phyloP scores from a whole-genome alignment of 192 early-diverging fungal genomes.

The Podila clonocystis region DNA sequence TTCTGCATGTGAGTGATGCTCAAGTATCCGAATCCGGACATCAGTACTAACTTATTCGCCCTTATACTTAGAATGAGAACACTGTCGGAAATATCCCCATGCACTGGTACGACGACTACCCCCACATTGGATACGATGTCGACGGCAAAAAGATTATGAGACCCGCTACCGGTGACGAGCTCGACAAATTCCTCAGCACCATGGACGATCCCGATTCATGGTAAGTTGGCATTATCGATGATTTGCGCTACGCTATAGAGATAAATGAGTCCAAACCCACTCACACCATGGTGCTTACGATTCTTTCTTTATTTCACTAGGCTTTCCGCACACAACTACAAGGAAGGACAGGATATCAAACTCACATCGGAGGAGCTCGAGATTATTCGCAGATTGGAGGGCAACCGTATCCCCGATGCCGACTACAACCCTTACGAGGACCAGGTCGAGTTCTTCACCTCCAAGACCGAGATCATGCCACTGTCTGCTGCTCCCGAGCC shows the following conservation, averaged over 20 bases:
- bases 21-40: too few relatives aligned
- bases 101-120: slow-evolving; percentile 97
- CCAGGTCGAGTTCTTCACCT: slow-evolving; percentile 96
- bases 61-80: slow-evolving; percentile 72
- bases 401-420: slow-evolving; percentile 82
- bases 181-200: slow-evolving; percentile 91
- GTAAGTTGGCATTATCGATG: slow-evolving; percentile 40
- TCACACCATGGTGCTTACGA: too few relatives aligned
- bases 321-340: slow-evolving; percentile 83
- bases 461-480: slow-evolving; percentile 83
- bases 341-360: slow-evolving; percentile 84
- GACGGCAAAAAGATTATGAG: slow-evolving; percentile 92
- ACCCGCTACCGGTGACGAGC: slow-evolving; percentile 89
- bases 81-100: slow-evolving; percentile 96
- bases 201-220: slow-evolving; percentile 95
- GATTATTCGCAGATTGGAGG: slow-evolving; percentile 90
- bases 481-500: slow-evolving; percentile 91
- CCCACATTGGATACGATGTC: slow-evolving; percentile 96
- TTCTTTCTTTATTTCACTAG: slow-evolving; percentile 5
- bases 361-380: slow-evolving; percentile 92
- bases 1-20: too few relatives aligned
- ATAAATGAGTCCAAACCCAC: too few relatives aligned
- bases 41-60: background rate
- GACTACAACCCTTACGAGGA: slow-evolving; percentile 93
- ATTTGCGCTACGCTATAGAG: background rate